These are phyloP conservation scores for Fusarium sambucinum DNA, from an alignment of 2,329 filamentous ascomycete genomes.

Conservation along the genomic window DNA sequence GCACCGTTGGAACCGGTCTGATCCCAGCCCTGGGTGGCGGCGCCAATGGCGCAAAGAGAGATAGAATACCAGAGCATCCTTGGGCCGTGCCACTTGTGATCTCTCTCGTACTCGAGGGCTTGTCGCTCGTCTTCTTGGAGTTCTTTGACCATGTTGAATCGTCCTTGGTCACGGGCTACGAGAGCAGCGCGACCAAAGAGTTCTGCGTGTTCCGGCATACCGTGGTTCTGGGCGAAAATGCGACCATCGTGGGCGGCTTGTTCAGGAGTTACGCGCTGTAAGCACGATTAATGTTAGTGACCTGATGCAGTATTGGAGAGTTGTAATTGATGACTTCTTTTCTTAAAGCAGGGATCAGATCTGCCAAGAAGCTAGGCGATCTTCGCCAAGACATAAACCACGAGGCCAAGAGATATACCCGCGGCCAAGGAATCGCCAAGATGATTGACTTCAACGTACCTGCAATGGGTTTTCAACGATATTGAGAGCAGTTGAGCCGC, in stretches of 20 bases:
- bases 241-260: conserved; percentile 56
- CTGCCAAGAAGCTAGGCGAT: background rate
- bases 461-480: conserved; percentile 29
- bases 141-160: conserved; percentile 47
- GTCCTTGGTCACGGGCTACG: conserved; percentile 50
- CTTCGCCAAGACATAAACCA: background rate
- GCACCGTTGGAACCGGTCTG: conserved; percentile 73
- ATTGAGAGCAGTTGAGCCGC: conserved; percentile 26
- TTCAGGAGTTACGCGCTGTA: conserved; percentile 45
- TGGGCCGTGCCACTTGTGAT: conserved; percentile 70
- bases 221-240: conserved; percentile 62
- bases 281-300: background rate
- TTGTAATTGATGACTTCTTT: too few species aligned
- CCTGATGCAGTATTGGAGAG: too few species aligned
- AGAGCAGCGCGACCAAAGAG: conserved; percentile 55
- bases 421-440: conserved; percentile 28
- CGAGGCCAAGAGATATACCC: background rate
- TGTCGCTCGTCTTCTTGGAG: conserved; percentile 54
- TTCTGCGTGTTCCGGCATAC: conserved; percentile 62
- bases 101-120: conserved; percentile 57
- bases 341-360: too few species aligned
- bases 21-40: conserved; percentile 72
- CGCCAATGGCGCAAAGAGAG: conserved; percentile 65
- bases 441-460: conserved; percentile 4
- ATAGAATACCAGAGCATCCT: conserved; percentile 60